A percentile compares a stretch with the other conserved stretches of the same genome.
Evolutionary conservation across 257 asterid genomes (phyloP).

Genomic region (Fraxinus excelsior): DNA sequence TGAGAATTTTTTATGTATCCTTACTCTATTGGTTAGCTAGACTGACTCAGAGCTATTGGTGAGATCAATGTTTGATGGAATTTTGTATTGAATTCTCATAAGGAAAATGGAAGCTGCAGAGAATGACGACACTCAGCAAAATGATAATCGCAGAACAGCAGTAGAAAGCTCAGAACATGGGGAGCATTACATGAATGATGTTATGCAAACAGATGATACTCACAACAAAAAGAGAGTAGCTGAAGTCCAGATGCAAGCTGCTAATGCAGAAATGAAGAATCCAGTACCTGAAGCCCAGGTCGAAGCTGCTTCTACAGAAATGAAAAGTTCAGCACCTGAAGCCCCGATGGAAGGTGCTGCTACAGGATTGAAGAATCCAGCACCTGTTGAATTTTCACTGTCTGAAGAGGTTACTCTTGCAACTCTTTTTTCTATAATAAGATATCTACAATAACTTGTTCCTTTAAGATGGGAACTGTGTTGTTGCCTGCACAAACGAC

Average conservation of each 20-base stretch:
- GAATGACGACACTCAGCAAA: slow-evolving; percentile 38
- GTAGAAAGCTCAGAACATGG: slow-evolving; percentile 35
- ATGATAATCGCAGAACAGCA: slow-evolving; percentile 38
- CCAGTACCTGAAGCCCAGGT: neutral
- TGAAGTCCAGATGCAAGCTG: slow-evolving; percentile 3
- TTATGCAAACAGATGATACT: slow-evolving; percentile 39
- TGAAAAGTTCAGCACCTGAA: neutral
- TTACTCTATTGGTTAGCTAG: slow-evolving; percentile 18
- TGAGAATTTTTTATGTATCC: slow-evolving; percentile 28
- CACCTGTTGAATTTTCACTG: slow-evolving; percentile 40
- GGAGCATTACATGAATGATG: slow-evolving; percentile 43
- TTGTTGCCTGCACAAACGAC: slow-evolving; percentile 8
- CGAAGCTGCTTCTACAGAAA: neutral
- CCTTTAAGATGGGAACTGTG: slow-evolving; percentile 17
- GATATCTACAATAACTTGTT: slow-evolving; percentile 3
- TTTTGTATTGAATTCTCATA: slow-evolving; percentile 25
- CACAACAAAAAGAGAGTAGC: slow-evolving; percentile 33
- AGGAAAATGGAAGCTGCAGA: slow-evolving; percentile 57
- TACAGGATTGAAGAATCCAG: slow-evolving; percentile 16
- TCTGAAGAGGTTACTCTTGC: slow-evolving; percentile 56
- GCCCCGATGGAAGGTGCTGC: neutral
- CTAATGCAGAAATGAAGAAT: neutral
- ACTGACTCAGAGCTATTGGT: slow-evolving; percentile 6
- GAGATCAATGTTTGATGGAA: slow-evolving; percentile 16
- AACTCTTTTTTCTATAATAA: neutral